These are phyloP conservation scores for Solanum acaule DNA, from an alignment of 257 asterid species.

Conservation along the genomic window DNA sequence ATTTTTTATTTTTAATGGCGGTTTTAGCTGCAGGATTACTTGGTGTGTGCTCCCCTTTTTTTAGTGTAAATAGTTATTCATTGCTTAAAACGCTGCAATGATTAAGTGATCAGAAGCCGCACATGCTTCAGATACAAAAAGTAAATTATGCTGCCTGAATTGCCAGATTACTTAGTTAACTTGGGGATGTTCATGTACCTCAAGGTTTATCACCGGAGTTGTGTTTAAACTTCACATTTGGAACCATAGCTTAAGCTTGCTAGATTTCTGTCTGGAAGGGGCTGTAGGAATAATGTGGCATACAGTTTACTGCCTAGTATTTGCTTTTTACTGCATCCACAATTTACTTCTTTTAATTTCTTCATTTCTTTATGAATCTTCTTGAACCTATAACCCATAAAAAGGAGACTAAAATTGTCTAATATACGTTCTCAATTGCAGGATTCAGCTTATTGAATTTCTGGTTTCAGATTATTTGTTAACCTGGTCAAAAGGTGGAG, in stretches of 20 bases:
- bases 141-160: neutral
- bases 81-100: neutral
- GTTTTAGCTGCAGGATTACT: neutral
- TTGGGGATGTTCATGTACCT: neutral
- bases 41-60: neutral
- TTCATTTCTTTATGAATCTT: neutral
- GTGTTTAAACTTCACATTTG: neutral
- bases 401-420: neutral
- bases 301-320: neutral
- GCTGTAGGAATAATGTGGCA: neutral
- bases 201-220: neutral
- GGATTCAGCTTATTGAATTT: conserved; percentile 93
- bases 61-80: neutral
- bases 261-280: neutral
- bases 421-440: conserved; percentile 28
- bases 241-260: neutral
- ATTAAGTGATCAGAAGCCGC: neutral
- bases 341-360: neutral
- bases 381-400: neutral
- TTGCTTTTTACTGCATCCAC: neutral
- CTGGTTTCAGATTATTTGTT: conserved; percentile 66
- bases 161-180: neutral
- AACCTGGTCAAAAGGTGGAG: conserved; percentile 59
- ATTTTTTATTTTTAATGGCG: neutral
- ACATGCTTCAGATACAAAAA: neutral